Percentiles rank a stretch among this genome's conserved stretches.
Evolutionary conservation across 2,329 filamentous ascomycete genomes (phyloP).

Genomic region (Pseudogymnoascus sp.): DNA sequence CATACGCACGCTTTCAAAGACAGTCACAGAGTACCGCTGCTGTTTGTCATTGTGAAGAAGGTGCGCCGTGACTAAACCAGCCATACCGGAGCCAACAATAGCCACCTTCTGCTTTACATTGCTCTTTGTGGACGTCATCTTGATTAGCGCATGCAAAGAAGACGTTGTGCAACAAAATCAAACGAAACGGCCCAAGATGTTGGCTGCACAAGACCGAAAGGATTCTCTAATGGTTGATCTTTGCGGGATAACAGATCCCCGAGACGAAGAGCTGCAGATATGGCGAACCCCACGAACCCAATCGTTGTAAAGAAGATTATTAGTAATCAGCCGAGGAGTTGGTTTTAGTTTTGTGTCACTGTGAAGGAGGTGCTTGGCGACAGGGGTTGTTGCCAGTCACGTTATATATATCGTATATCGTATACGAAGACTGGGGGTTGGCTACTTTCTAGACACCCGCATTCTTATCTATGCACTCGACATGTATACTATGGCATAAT

Average conservation of each 20-base stretch:
- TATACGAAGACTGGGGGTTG: neutral
- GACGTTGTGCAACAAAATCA: neutral
- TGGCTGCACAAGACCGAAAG: neutral
- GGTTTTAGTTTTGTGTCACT: neutral
- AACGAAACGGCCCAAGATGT: neutral
- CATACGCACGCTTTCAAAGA: constrained; percentile 38
- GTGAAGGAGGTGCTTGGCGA: neutral
- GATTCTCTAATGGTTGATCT: neutral
- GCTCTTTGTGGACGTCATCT: constrained; percentile 10
- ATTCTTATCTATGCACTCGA: neutral
- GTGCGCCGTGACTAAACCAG: constrained; percentile 40
- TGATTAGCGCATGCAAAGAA: neutral
- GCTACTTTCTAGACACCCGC: neutral
- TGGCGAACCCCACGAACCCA: neutral
- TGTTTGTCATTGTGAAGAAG: constrained; percentile 35
- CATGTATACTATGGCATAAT: neutral
- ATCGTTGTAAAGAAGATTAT: neutral
- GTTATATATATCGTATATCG: neutral
- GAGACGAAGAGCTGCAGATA: neutral
- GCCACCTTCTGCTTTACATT: constrained; percentile 30
- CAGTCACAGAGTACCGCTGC: constrained; percentile 35
- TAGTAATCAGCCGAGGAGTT: neutral
- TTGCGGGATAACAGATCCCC: neutral
- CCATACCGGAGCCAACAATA: constrained; percentile 42
- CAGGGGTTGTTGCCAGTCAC: neutral